Conservation (phyloP, 2,329 filamentous ascomycete species). For the Hypoxylon sp. region DNA sequence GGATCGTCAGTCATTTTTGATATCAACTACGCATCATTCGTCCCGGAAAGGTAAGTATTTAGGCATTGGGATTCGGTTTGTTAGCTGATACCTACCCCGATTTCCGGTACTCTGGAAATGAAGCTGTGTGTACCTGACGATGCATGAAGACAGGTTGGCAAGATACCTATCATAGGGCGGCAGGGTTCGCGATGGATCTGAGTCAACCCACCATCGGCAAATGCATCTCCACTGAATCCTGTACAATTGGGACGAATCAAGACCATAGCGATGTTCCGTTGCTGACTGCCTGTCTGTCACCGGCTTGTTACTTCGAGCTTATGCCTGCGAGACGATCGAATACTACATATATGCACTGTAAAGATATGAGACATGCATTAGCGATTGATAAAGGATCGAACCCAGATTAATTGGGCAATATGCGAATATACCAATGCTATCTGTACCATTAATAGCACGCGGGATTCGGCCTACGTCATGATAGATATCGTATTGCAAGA, state of each 20-base stretch:
- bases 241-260: constrained; percentile 39
- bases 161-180: constrained; percentile 29
- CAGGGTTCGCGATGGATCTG: constrained; percentile 44
- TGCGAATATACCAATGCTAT: constrained; percentile 20
- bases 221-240: constrained; percentile 43
- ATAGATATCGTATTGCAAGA: constrained; percentile 11
- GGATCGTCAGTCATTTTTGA: constrained; percentile 26
- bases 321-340: constrained; percentile 30
- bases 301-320: constrained; percentile 19
- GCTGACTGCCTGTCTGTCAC: constrained; percentile 35
- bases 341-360: constrained; percentile 22
- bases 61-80: constrained; percentile 14
- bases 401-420: constrained; percentile 19
- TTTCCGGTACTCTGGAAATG: constrained; percentile 41
- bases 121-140: constrained; percentile 25
- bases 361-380: constrained; percentile 40
- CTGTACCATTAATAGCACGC: constrained; percentile 27
- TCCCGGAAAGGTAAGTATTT: constrained; percentile 23
- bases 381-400: constrained; percentile 36
- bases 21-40: constrained; percentile 23
- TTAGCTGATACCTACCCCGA: constrained; percentile 22
- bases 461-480: constrained; percentile 34
- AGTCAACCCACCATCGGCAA: constrained; percentile 47
- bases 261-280: constrained; percentile 13
- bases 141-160: constrained; percentile 32